Base-by-base conservation (phyloP, 768 basidiomycete genomes). In the Lentinula detonsa region DNA sequence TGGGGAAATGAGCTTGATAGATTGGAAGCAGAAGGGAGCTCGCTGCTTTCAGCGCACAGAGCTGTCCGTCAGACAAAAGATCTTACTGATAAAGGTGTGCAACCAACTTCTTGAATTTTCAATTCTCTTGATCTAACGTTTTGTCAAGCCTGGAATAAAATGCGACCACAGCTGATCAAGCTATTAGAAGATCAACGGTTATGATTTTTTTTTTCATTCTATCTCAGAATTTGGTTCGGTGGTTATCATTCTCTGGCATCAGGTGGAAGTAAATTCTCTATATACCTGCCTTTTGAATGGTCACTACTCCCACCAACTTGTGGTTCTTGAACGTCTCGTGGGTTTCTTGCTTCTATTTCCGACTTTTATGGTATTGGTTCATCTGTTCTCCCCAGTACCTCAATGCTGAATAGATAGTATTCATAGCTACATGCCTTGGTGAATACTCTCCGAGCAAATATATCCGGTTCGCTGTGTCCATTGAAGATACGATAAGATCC, bases 1-100 rank as follows among this genome's bases (percentile, higher is more conserved):
- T 60, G 59, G 59, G 59, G 34, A 9, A 37, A 52, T 9, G 59
- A 60, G 40, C 28, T 60, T n/a, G 35, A 60, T 21, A 28, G 5
- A 9, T 23, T 42, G 6, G 59, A 42, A 9, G 21, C 34, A 15
- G 48, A 52, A n/a, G 48, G 55, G 23, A 56, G 28, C 15, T 9
- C 39, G 11, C 8, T 43, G 40, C 55, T 60, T 28, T 51, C 59
- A 16, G 13, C 35, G n/a, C 59, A 60, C 37, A 50, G n/a, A 39
- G 23, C 10, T 33, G 50, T 60, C 28, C 48, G 35, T 31, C 59
- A 52, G 18, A 13, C 59, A 21, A 60, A 60, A 18, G 59, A 60
- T 42, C 37, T 60, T 9, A 60, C 59, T 8, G 59, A 60, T 1
- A 51, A 43, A 60, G 50, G 59, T 60, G 11, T 37, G 42, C 21